phyloP scores from a whole-genome alignment of 495 filamentous ascomycete species.

The Aspergillus ostianus region DNA sequence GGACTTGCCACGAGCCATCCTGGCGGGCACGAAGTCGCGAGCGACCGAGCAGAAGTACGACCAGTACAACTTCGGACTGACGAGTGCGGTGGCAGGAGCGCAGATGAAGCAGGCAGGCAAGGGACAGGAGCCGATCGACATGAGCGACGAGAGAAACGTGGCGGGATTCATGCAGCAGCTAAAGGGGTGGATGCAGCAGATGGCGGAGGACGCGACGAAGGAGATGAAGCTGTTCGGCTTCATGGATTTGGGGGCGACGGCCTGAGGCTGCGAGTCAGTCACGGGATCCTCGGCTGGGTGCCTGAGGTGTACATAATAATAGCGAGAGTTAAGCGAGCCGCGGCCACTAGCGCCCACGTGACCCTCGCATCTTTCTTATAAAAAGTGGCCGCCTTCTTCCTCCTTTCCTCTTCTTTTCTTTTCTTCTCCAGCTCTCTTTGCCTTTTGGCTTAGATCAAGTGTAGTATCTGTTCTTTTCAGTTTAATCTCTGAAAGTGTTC shows the following conservation, averaged over 20 bases:
- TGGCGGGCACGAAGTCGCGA: constrained; percentile 40
- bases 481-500: constrained; percentile 78
- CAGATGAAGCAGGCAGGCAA: constrained; percentile 55
- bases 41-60: constrained; percentile 44
- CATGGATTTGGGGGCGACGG: too few relatives aligned
- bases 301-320: neutral
- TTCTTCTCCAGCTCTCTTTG: constrained; percentile 58
- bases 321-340: neutral
- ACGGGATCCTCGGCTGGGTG: neutral
- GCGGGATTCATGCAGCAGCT: too few relatives aligned
- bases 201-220: neutral
- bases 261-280: too few relatives aligned
- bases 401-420: constrained; percentile 34
- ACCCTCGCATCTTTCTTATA: neutral
- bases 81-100: constrained; percentile 42
- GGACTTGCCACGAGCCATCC: constrained; percentile 43
- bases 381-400: neutral
- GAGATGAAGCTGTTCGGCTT: neutral
- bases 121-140: constrained; percentile 52
- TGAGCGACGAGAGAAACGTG: constrained; percentile 22
- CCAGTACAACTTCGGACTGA: constrained; percentile 44
- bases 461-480: constrained; percentile 99
- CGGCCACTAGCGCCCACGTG: neutral
- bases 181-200: neutral
- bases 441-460: constrained; percentile 83